Conservation (phyloP, 2,329 filamentous ascomycete genomes). For the Verruconis gallopava region DNA sequence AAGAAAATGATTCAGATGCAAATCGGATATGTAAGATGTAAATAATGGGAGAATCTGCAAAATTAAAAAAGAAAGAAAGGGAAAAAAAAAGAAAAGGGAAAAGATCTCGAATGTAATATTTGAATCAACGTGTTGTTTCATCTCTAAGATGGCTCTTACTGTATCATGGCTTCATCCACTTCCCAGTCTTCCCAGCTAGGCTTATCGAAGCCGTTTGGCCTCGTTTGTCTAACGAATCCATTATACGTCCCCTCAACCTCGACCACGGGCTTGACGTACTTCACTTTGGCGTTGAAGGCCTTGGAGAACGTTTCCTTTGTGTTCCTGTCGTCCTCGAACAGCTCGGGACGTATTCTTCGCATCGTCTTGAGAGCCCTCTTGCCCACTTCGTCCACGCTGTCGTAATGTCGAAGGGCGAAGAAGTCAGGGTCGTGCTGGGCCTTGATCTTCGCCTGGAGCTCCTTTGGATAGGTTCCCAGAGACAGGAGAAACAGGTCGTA, state of each 20-base stretch:
- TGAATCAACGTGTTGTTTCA: no score
- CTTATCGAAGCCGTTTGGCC: constrained; percentile 40
- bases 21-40: no score
- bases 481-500: constrained; percentile 55
- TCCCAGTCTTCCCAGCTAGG: constrained; percentile 36
- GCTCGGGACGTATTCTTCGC: constrained; percentile 38
- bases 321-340: constrained; percentile 30
- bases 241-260: constrained; percentile 36
- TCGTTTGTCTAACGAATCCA: constrained; percentile 33
- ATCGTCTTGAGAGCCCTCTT: constrained; percentile 44
- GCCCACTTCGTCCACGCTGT: constrained; percentile 54
- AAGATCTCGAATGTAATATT: no score
- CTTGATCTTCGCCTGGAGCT: constrained; percentile 40
- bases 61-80: no score
- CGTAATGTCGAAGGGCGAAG: constrained; percentile 43
- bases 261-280: constrained; percentile 34
- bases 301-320: constrained; percentile 28
- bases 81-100: no score
- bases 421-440: constrained; percentile 39
- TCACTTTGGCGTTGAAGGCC: constrained; percentile 31
- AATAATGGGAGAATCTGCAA: no score
- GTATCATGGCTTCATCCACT: constrained; percentile 24
- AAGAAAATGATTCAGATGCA: no score
- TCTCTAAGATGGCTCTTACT: no score
- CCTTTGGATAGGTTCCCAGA: constrained; percentile 42